Conservation (phyloP, 495 filamentous ascomycete species). For the Aspergillus bridgeri region DNA sequence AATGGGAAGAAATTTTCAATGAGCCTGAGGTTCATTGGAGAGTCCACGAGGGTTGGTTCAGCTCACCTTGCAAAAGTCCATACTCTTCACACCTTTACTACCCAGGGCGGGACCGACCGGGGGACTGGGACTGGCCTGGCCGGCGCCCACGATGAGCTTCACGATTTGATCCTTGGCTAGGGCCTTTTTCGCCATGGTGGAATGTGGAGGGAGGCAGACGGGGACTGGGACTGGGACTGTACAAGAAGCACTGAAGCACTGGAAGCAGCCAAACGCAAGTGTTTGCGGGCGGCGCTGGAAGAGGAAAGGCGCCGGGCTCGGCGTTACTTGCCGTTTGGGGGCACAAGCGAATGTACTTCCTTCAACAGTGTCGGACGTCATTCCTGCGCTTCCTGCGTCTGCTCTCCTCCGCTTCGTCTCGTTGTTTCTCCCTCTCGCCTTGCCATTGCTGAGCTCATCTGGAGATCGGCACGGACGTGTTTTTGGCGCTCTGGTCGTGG, state of each 20-base stretch:
- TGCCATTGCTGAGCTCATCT: background rate
- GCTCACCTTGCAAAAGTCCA: conserved; percentile 98
- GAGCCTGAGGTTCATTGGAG: no score
- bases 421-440: background rate
- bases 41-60: no score
- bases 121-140: conserved; percentile 94
- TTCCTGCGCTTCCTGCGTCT: background rate
- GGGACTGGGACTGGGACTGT: background rate
- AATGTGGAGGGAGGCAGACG: no score
- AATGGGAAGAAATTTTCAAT: background rate
- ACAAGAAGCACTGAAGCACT: background rate
- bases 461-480: background rate
- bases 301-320: conserved; percentile 7
- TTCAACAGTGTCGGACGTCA: conserved; percentile 19
- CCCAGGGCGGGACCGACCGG: conserved; percentile 95
- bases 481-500: background rate
- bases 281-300: background rate
- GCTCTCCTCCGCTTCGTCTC: background rate
- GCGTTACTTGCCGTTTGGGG: conserved; percentile 14
- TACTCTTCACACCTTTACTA: conserved; percentile 97
- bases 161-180: conserved; percentile 79
- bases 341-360: conserved; percentile 3
- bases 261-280: background rate
- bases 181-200: conserved; percentile 74
- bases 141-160: conserved; percentile 96